phyloP scores from a whole-genome alignment of 2,329 filamentous ascomycete genomes.

The Penicillium palitans region DNA sequence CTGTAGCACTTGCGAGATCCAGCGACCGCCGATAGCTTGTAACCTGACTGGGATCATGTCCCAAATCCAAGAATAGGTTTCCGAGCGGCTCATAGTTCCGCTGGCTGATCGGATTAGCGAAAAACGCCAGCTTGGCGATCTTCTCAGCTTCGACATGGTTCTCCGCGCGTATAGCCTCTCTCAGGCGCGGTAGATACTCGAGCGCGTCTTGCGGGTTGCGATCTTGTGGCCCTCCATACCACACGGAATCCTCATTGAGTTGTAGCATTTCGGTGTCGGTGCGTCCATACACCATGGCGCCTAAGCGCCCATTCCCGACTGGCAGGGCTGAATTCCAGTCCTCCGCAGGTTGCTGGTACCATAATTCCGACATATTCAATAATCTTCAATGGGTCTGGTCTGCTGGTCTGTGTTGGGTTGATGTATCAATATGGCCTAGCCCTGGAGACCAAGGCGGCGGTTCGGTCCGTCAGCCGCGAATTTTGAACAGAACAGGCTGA shows the following conservation, averaged over 20 bases:
- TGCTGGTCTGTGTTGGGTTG: neutral
- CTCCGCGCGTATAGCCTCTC: conserved; percentile 44
- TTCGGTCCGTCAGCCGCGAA: conserved; percentile 3
- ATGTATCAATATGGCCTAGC: neutral
- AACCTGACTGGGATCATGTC: conserved; percentile 31
- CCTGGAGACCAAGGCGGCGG: neutral
- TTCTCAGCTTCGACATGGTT: conserved; percentile 46
- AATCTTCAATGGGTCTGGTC: neutral
- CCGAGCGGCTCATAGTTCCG: conserved; percentile 52
- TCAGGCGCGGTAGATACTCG: conserved; percentile 40
- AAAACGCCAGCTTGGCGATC: conserved; percentile 45
- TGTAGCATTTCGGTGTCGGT: conserved; percentile 47
- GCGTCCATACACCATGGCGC: conserved; percentile 50
- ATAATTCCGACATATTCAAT: conserved; percentile 28
- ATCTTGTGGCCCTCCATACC: conserved; percentile 49
- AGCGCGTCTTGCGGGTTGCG: conserved; percentile 45
- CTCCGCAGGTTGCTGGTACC: conserved; percentile 31
- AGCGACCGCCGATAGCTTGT: conserved; percentile 43
- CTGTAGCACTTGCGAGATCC: conserved; percentile 40
- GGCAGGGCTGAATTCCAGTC: conserved; percentile 48
- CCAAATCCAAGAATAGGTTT: conserved; percentile 45
- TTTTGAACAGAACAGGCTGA: neutral
- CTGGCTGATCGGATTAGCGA: conserved; percentile 49
- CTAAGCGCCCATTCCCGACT: conserved; percentile 52
- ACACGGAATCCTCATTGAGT: conserved; percentile 52